Percentiles rank a stretch among this genome's conserved stretches.
These are phyloP conservation scores for Crithidia thermophila DNA, from an alignment of 208 protist genomes.

Conservation along the genomic window DNA sequence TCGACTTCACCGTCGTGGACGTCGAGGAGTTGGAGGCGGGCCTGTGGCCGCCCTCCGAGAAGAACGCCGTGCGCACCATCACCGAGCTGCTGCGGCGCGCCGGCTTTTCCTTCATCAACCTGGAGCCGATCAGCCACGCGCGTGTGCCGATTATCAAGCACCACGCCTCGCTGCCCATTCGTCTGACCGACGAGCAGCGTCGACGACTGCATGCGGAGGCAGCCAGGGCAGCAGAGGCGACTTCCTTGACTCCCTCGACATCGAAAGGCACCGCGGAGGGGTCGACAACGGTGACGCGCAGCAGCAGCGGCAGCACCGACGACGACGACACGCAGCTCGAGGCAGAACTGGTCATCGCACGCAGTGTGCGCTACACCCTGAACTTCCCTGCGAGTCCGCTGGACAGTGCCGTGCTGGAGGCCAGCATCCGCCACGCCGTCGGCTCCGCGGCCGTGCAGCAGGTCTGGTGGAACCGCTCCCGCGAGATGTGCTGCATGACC, in stretches of 20 bases:
- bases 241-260: no score
- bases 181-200: slow-evolving; percentile 29
- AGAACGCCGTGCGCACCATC: slow-evolving; percentile 81
- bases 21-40: slow-evolving; percentile 62
- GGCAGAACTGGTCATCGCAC: slow-evolving; percentile 71
- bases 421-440: slow-evolving; percentile 64
- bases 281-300: no score
- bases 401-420: slow-evolving; percentile 80
- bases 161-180: slow-evolving; percentile 82
- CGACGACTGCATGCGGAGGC: slow-evolving; percentile 13
- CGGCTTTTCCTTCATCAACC: slow-evolving; percentile 83
- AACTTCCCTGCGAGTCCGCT: slow-evolving; percentile 44
- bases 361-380: slow-evolving; percentile 72
- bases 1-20: slow-evolving; percentile 92
- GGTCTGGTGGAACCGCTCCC: slow-evolving; percentile 85
- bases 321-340: slow-evolving; percentile 35
- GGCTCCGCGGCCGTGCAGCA: slow-evolving; percentile 69
- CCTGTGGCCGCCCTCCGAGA: slow-evolving; percentile 78
- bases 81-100: slow-evolving; percentile 83
- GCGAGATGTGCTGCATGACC: slow-evolving; percentile 71
- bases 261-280: no score
- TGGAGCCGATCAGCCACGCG: slow-evolving; percentile 86
- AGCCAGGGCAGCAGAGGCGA: no score
- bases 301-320: background rate
- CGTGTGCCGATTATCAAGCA: slow-evolving; percentile 93